Evolutionary conservation across 2,329 filamentous ascomycete species (phyloP).

Genomic region (Aspergillus bombycis): DNA sequence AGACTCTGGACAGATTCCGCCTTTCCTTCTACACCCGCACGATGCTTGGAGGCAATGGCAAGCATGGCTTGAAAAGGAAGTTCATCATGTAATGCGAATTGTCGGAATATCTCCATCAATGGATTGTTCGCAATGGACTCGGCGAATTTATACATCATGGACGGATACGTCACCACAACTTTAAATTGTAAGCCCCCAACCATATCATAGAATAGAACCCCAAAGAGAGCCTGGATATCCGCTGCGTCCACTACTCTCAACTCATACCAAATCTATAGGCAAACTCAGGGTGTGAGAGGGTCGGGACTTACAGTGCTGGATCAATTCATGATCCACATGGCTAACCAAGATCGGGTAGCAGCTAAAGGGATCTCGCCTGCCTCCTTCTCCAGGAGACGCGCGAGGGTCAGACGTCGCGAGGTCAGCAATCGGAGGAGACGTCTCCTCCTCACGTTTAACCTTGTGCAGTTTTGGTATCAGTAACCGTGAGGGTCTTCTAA

Average conservation of each 20-base stretch:
- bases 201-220: neutral
- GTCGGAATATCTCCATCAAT: constrained; percentile 35
- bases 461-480: constrained; percentile 15
- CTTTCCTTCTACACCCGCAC: constrained; percentile 34
- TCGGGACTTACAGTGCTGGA: constrained; percentile 35
- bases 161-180: constrained; percentile 38
- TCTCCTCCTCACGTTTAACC: constrained; percentile 19
- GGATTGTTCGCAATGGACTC: constrained; percentile 31
- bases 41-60: constrained; percentile 37
- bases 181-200: constrained; percentile 22
- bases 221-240: neutral
- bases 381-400: constrained; percentile 21
- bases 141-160: constrained; percentile 40
- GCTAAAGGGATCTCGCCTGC: constrained; percentile 30
- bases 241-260: neutral
- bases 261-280: neutral
- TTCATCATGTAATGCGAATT: constrained; percentile 33
- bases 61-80: constrained; percentile 39
- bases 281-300: neutral
- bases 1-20: constrained; percentile 36
- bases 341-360: constrained; percentile 31
- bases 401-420: constrained; percentile 17
- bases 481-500: constrained; percentile 9
- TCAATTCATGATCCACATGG: constrained; percentile 31
- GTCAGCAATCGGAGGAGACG: constrained; percentile 11